phyloP scores from a whole-genome alignment of 768 basidiomycete species.

The Kockovaella imperatae region DNA sequence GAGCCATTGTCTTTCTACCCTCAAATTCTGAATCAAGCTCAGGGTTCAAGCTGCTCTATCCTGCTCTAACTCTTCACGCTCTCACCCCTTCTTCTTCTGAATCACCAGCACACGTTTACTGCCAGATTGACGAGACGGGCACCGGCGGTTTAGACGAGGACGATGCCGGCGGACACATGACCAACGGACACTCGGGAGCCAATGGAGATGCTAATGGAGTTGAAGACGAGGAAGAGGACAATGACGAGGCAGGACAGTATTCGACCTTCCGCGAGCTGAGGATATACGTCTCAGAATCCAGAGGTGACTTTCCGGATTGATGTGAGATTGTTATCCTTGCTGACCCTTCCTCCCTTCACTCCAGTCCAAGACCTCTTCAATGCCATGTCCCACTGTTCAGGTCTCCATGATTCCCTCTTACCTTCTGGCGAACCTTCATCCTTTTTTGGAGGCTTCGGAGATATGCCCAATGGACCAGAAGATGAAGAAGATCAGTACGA shows the following conservation, averaged over 20 bases:
- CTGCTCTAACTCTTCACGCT: conserved; percentile 86
- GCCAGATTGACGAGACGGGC: conserved; percentile 76
- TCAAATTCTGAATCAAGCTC: conserved; percentile 24
- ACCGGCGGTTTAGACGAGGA: background rate
- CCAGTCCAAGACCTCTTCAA: conserved; percentile 33
- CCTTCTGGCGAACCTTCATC: conserved; percentile 29
- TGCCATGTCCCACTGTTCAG: conserved; percentile 34
- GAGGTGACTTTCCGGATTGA: conserved; percentile 17
- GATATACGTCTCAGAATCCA: conserved; percentile 54
- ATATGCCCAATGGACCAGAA: conserved; percentile 10
- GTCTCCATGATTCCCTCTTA: conserved; percentile 26
- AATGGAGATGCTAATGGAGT: conserved; percentile 1
- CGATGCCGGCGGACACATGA: too few relatives aligned
- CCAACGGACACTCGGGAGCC: too few relatives aligned
- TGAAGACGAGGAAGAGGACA: background rate
- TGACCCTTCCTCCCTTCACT: background rate
- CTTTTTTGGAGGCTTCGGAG: conserved; percentile 25
- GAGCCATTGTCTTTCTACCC: conserved; percentile 11
- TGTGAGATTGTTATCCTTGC: background rate
- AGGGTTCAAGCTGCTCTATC: conserved; percentile 81
- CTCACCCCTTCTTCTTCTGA: conserved; percentile 59
- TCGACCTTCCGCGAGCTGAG: conserved; percentile 68
- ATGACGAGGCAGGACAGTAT: conserved; percentile 31
- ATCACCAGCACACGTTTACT: conserved; percentile 56
- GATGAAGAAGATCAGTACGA: conserved; percentile 19